Evolutionary conservation across 2,329 filamentous ascomycete species (phyloP).

Genomic region (Fusarium aywerte): DNA sequence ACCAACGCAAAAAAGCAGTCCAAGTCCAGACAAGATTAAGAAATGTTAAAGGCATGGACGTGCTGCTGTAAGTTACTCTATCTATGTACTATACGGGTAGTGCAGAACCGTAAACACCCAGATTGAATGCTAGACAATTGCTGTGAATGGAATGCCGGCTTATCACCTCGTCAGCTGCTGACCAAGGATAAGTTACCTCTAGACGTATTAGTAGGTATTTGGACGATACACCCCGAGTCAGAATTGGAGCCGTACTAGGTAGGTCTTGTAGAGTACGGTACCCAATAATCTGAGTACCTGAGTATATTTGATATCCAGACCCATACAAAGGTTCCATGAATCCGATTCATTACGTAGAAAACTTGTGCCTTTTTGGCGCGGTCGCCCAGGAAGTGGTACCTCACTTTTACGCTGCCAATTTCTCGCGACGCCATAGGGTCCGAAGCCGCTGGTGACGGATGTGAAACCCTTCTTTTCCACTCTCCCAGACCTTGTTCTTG

Average conservation of each 20-base stretch:
- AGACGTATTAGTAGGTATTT: background rate
- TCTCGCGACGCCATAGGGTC: conserved; percentile 44
- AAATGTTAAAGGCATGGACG: background rate
- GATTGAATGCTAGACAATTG: no score
- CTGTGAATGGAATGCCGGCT: no score
- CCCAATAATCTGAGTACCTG: conserved; percentile 8
- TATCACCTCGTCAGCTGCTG: conserved; percentile 14
- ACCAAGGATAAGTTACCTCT: conserved; percentile 4
- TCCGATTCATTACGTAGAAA: conserved; percentile 6
- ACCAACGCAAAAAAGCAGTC: conserved; percentile 19
- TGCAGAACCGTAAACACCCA: conserved; percentile 18
- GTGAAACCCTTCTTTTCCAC: conserved; percentile 37
- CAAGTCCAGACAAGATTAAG: conserved; percentile 8
- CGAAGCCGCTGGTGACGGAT: conserved; percentile 44
- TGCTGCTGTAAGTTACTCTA: background rate
- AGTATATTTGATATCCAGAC: no score
- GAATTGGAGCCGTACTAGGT: background rate
- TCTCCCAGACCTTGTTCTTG: conserved; percentile 21
- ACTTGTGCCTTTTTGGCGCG: conserved; percentile 20
- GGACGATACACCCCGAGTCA: conserved; percentile 6
- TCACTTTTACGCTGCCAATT: conserved; percentile 43
- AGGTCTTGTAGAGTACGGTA: background rate
- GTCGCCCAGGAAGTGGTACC: conserved; percentile 22
- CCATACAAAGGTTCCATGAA: conserved; percentile 12
- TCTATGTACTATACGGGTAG: background rate